A percentile compares a stretch with the other conserved stretches of the same genome.
Evolutionary conservation across 257 asterid genomes (phyloP).

Genomic region (Solanum bukasovii): DNA sequence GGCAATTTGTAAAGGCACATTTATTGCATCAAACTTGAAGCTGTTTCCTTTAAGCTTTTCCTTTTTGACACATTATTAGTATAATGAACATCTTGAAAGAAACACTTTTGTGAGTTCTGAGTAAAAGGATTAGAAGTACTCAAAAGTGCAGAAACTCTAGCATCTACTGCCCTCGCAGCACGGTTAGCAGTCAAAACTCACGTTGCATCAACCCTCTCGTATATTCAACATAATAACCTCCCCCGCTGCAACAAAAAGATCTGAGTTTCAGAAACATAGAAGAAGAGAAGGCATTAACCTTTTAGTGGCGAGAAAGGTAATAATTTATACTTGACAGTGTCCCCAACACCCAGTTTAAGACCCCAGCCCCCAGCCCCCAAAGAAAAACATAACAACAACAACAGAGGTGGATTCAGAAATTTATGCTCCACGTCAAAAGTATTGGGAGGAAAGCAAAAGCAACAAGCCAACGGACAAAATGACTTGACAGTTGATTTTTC

Average conservation of each 20-base stretch:
- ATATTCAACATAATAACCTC: constrained; percentile 42
- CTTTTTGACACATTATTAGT: background rate
- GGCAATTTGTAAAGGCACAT: background rate
- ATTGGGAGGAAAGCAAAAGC: background rate
- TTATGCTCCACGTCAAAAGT: background rate
- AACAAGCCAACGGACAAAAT: background rate
- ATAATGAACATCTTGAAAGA: background rate
- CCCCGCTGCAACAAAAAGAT: constrained; percentile 24
- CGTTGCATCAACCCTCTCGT: background rate
- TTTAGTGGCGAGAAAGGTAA: background rate
- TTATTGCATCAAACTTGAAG: background rate
- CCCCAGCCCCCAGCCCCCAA: background rate
- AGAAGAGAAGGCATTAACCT: background rate
- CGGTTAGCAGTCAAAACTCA: background rate
- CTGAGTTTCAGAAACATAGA: background rate
- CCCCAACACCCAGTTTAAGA: background rate
- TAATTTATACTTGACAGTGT: background rate
- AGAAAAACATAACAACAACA: background rate
- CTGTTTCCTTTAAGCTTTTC: background rate
- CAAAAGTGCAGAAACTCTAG: background rate
- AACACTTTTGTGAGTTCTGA: background rate
- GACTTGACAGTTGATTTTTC: background rate
- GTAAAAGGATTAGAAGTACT: background rate
- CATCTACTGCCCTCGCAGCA: background rate
- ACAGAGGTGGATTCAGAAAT: background rate